Evolutionary conservation across 768 basidiomycete species (phyloP).

Genomic region (Russula earlei): DNA sequence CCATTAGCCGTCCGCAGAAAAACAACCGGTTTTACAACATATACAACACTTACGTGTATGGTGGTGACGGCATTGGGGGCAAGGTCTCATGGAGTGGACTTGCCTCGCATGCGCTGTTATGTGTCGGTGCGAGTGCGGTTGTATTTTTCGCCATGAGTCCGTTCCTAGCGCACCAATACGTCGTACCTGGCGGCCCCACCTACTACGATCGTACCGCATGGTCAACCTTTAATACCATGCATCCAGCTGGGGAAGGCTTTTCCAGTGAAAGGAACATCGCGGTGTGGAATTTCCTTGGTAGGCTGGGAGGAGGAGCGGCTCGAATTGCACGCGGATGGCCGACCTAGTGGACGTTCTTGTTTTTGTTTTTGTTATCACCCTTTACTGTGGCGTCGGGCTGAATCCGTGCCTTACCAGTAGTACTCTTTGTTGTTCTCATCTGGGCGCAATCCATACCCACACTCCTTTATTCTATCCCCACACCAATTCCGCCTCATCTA

Average conservation of each 20-base stretch:
- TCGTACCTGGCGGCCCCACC: constrained; percentile 56
- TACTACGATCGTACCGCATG: constrained; percentile 73
- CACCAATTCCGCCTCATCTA: too few relatives aligned
- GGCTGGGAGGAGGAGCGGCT: constrained; percentile 67
- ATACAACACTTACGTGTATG: constrained; percentile 64
- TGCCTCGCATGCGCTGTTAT: constrained; percentile 27
- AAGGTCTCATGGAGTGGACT: constrained; percentile 6
- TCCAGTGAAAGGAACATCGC: constrained; percentile 43
- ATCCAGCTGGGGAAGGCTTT: constrained; percentile 64
- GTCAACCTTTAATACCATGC: constrained; percentile 69
- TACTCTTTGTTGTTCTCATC: too few relatives aligned
- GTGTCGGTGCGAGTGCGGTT: constrained; percentile 53
- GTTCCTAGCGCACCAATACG: constrained; percentile 45
- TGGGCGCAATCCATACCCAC: too few relatives aligned
- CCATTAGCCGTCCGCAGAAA: constrained; percentile 21
- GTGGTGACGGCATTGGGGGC: constrained; percentile 31
- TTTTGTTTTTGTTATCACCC: too few relatives aligned
- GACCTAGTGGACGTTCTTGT: too few relatives aligned
- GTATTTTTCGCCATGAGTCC: constrained; percentile 54
- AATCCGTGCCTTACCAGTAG: too few relatives aligned
- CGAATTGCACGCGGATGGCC: constrained; percentile 73
- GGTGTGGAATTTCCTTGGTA: constrained; percentile 61
- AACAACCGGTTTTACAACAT: constrained; percentile 71
- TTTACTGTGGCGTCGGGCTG: too few relatives aligned
- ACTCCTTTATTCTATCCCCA: too few relatives aligned